These are phyloP conservation scores for Kodamaea sp. DNA, from an alignment of 1,139 yeast genomes.

Conservation along the genomic window DNA sequence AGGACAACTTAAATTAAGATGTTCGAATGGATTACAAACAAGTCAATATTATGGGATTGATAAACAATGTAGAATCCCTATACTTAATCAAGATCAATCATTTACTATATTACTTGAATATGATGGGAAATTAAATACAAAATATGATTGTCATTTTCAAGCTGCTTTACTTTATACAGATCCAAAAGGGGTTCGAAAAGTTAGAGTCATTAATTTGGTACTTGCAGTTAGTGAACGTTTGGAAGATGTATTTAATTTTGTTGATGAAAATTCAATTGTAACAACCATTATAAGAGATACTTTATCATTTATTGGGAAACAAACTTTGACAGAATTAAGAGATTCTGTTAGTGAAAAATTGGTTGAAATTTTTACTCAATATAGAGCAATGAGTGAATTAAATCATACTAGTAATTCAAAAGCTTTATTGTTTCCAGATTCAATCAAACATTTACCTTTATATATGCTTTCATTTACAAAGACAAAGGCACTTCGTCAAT, in stretches of 20 bases:
- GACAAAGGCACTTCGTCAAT: constrained; percentile 55
- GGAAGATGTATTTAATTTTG: constrained; percentile 71
- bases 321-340: constrained; percentile 61
- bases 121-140: constrained; percentile 71
- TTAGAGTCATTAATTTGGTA: constrained; percentile 78
- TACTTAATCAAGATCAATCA: constrained; percentile 60
- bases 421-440: constrained; percentile 78
- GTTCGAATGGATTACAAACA: constrained; percentile 86
- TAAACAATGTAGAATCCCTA: constrained; percentile 40
- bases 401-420: constrained; percentile 49
- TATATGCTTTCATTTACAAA: constrained; percentile 69
- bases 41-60: constrained; percentile 66
- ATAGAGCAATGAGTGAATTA: constrained; percentile 55
- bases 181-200: constrained; percentile 68
- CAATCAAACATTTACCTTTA: constrained; percentile 69
- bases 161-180: constrained; percentile 86
- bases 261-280: constrained; percentile 79
- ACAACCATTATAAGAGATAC: constrained; percentile 75
- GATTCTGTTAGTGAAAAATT: constrained; percentile 61
- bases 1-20: constrained; percentile 79
- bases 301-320: constrained; percentile 55
- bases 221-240: constrained; percentile 76
- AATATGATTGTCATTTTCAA: constrained; percentile 84
- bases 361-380: constrained; percentile 72
- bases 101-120: constrained; percentile 70